phyloP scores from a whole-genome alignment of 225 moss, liverwort and hornwort species.

The Sphagnum contortum region DNA sequence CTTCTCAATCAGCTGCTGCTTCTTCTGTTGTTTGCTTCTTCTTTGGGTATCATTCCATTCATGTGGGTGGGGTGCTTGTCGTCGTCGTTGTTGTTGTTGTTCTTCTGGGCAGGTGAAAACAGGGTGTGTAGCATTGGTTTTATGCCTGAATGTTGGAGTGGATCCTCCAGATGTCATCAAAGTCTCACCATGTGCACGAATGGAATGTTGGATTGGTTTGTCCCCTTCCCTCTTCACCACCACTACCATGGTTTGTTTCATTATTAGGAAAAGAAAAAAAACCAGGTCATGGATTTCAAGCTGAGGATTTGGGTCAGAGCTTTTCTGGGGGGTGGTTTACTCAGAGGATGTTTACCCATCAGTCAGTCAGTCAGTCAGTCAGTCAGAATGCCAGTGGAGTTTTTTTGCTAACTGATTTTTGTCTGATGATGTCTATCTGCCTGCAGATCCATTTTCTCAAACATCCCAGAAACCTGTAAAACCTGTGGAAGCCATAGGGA shows the following conservation, averaged over 20 bases:
- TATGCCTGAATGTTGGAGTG: constrained; percentile 54
- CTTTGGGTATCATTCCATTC: background rate
- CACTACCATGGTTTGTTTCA: background rate
- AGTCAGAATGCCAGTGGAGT: background rate
- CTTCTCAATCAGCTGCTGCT: background rate
- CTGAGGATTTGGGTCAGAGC: background rate
- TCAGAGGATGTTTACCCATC: background rate
- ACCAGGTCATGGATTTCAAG: background rate
- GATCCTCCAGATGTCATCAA: constrained; percentile 59
- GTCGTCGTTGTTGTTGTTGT: background rate
- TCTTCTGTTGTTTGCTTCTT: constrained; percentile 1
- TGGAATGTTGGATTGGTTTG: constrained; percentile 63
- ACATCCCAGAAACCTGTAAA: constrained; percentile 13
- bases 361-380: background rate
- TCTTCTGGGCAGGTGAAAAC: constrained; percentile 46
- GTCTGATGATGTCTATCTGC: background rate
- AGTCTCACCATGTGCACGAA: constrained; percentile 47
- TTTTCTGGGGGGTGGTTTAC: too few species aligned
- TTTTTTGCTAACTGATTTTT: background rate
- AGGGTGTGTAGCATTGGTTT: constrained; percentile 49
- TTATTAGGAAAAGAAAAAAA: background rate
- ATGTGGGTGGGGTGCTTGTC: too few species aligned
- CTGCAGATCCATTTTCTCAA: constrained; percentile 44
- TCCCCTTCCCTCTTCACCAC: background rate
- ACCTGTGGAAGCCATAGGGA: constrained; percentile 48